phyloP scores from a whole-genome alignment of 2,329 filamentous ascomycete genomes.

The Ceratocystis eucalypticola region DNA sequence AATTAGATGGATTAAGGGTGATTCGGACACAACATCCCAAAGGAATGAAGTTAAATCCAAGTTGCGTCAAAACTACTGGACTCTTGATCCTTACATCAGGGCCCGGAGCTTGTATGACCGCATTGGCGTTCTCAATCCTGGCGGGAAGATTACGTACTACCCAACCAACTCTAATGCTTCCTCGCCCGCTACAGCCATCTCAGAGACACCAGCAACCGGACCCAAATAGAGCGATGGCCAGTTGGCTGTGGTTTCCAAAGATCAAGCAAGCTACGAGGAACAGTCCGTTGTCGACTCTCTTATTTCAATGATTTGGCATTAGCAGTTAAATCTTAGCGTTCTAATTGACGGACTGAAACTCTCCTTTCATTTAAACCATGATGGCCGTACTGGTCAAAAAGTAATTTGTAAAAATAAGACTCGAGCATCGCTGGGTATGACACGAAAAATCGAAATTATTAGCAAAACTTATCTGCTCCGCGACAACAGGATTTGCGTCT shows the following conservation, averaged over 20 bases:
- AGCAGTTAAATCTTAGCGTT: neutral
- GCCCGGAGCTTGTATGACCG: slow-evolving; percentile 79
- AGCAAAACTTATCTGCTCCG: too few relatives aligned
- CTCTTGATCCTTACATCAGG: slow-evolving; percentile 72
- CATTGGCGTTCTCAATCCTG: slow-evolving; percentile 52
- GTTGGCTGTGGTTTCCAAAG: neutral
- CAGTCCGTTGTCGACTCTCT: neutral
- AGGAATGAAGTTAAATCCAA: slow-evolving; percentile 48
- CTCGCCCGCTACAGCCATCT: slow-evolving; percentile 20
- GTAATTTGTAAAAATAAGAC: too few relatives aligned
- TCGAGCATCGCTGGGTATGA: too few relatives aligned
- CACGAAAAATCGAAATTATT: too few relatives aligned
- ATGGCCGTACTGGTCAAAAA: too few relatives aligned
- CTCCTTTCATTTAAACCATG: neutral
- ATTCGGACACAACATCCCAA: slow-evolving; percentile 40
- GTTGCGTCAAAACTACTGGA: slow-evolving; percentile 71
- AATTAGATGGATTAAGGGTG: slow-evolving; percentile 53
- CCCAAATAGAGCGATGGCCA: neutral
- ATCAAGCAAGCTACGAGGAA: neutral
- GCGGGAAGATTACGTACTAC: slow-evolving; percentile 62
- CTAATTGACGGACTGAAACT: neutral
- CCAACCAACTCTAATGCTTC: slow-evolving; percentile 23
- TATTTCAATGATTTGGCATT: slow-evolving; percentile 4
- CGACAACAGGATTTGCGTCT: too few relatives aligned
- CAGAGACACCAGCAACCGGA: slow-evolving; percentile 13